A percentile compares a stretch with the other conserved stretches of the same genome.
Conservation (phyloP, 306 rosid species). For the Cicer bijugum region DNA sequence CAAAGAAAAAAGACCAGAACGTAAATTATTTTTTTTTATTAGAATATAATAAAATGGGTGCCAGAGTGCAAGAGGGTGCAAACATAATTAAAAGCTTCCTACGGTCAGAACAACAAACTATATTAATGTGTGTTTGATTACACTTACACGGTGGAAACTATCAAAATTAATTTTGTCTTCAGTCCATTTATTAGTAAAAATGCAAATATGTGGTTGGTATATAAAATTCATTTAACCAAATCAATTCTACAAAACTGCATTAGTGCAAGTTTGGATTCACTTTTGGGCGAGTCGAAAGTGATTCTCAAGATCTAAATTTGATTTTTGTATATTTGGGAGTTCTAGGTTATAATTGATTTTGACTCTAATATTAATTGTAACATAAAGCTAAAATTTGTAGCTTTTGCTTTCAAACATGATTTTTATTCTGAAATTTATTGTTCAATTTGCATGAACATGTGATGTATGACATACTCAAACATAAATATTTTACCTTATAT, state of each 20-base stretch:
- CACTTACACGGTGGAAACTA: background rate
- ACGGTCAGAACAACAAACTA: conserved; percentile 3
- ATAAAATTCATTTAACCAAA: background rate
- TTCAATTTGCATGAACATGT: too few species aligned
- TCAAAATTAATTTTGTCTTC: background rate
- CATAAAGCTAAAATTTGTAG: too few species aligned
- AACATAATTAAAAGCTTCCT: conserved; percentile 26
- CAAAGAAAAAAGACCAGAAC: conserved; percentile 34
- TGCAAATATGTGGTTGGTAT: background rate
- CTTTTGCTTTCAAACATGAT: too few species aligned
- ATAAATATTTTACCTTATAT: too few species aligned
- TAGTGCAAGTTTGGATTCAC: too few species aligned
- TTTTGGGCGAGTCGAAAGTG: too few species aligned
- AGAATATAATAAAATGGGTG: background rate
- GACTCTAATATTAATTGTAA: too few species aligned
- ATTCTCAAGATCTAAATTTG: too few species aligned
- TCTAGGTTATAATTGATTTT: too few species aligned
- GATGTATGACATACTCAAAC: too few species aligned
- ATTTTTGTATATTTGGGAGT: too few species aligned
- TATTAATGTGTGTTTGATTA: background rate
- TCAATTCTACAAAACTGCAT: background rate
- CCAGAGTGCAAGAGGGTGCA: background rate
- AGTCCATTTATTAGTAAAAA: background rate
- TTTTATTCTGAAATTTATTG: too few species aligned
- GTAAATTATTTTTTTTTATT: background rate